Percentiles rank a stretch among this genome's conserved stretches.
These are phyloP conservation scores for Kingdonia uniflora DNA, from an alignment of 164 flowering plant genomes.

Conservation along the genomic window DNA sequence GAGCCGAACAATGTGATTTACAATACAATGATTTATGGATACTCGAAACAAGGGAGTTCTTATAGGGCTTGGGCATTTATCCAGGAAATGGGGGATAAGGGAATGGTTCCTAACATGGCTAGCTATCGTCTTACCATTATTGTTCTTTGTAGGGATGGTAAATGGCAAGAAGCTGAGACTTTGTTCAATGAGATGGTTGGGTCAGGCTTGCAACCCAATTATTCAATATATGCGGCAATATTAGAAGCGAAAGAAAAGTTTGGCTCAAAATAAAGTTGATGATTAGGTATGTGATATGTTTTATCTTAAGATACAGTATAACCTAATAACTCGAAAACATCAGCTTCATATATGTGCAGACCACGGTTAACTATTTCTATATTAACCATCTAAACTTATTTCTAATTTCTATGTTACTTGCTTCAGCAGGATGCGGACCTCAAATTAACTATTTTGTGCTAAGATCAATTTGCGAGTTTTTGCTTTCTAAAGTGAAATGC, in stretches of 20 bases:
- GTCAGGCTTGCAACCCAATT: conserved; percentile 37
- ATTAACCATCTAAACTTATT: too few relatives aligned
- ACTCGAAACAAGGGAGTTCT: conserved; percentile 61
- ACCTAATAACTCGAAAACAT: too few relatives aligned
- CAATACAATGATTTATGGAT: conserved; percentile 53
- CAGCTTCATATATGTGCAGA: too few relatives aligned
- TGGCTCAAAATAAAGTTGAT: too few relatives aligned
- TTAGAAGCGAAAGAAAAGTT: conserved; percentile 25
- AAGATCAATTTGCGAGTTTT: too few relatives aligned
- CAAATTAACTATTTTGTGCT: too few relatives aligned
- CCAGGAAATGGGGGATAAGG: conserved; percentile 42
- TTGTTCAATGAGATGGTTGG: conserved; percentile 36
- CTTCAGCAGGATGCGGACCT: too few relatives aligned
- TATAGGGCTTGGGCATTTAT: conserved; percentile 55
- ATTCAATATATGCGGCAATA: conserved; percentile 24
- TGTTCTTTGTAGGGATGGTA: conserved; percentile 55
- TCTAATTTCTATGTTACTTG: too few relatives aligned
- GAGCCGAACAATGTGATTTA: conserved; percentile 61
- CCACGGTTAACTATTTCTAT: too few relatives aligned
- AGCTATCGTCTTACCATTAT: conserved; percentile 41
- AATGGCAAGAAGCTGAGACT: conserved; percentile 46
- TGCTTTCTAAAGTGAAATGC: too few relatives aligned
- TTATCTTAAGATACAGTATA: too few relatives aligned
- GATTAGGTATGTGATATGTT: too few relatives aligned
- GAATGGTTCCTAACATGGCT: conserved; percentile 56